Evolutionary conservation across 1,139 yeast species (phyloP).

Genomic region (Waltiozyma solani): DNA sequence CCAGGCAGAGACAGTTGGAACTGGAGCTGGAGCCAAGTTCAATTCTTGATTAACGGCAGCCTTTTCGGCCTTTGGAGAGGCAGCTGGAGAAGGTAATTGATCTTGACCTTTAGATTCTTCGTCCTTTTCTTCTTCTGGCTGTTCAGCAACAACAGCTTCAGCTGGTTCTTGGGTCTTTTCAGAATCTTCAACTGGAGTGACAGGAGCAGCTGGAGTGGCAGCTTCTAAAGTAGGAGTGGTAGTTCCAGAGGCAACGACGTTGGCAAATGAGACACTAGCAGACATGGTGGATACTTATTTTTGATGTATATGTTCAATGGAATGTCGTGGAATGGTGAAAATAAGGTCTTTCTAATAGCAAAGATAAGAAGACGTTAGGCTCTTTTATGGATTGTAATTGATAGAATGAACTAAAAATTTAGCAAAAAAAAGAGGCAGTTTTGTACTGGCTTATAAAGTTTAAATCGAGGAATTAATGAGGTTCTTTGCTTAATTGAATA

Average conservation of each 20-base stretch:
- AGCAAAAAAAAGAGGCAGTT: too few species aligned
- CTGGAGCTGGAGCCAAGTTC: slow-evolving; percentile 65
- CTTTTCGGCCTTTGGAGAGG: slow-evolving; percentile 14
- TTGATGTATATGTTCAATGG: background rate
- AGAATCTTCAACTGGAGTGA: slow-evolving; percentile 1
- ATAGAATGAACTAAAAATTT: too few species aligned
- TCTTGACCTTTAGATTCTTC: slow-evolving; percentile 8
- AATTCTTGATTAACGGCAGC: slow-evolving; percentile 25
- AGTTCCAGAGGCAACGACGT: slow-evolving; percentile 15
- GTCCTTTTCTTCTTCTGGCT: background rate
- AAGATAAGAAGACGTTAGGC: too few species aligned
- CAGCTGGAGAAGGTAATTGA: slow-evolving; percentile 18
- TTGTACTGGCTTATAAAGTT: too few species aligned
- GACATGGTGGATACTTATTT: background rate
- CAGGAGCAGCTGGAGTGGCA: background rate
- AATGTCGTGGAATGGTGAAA: background rate
- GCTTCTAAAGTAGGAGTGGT: slow-evolving; percentile 6
- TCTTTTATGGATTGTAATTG: too few species aligned
- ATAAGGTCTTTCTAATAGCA: too few species aligned
- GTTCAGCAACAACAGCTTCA: background rate
- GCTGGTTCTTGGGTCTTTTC: background rate
- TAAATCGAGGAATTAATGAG: too few species aligned
- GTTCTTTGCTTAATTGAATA: too few species aligned
- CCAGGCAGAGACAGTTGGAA: slow-evolving; percentile 68
- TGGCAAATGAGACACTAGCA: slow-evolving; percentile 13